Evolutionary conservation across 352 stramenopile species (phyloP).

Genomic region (Elongisporangium undulatum): DNA sequence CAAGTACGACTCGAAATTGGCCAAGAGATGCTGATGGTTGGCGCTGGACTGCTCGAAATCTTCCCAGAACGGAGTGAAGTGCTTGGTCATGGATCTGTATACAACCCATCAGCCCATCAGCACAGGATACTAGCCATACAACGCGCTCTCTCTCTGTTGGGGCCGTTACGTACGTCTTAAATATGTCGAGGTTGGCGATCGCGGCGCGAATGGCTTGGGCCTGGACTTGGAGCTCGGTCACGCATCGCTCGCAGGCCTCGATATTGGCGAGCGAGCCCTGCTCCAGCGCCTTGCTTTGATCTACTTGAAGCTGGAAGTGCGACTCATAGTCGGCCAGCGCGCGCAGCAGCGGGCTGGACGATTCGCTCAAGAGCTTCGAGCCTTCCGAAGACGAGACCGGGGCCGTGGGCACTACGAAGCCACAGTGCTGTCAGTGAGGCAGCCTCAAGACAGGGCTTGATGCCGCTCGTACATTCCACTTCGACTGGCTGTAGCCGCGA

Average conservation of each 20-base stretch:
- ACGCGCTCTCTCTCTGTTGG: too few relatives aligned
- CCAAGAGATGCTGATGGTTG: conserved; percentile 57
- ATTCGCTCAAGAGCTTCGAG: conserved; percentile 70
- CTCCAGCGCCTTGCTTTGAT: conserved; percentile 61
- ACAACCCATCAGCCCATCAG: background rate
- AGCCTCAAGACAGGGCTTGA: background rate
- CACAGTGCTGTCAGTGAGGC: background rate
- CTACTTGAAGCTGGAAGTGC: conserved; percentile 74
- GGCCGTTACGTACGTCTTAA: conserved; percentile 32
- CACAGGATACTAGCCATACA: too few relatives aligned
- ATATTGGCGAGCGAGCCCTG: conserved; percentile 52
- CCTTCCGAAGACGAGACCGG: conserved; percentile 56
- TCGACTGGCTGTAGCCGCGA: conserved; percentile 35
- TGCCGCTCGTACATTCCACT: conserved; percentile 25
- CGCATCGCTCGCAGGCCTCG: conserved; percentile 40
- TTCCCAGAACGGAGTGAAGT: conserved; percentile 76
- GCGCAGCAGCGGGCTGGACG: conserved; percentile 69
- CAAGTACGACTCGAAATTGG: conserved; percentile 70
- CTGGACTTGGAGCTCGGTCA: conserved; percentile 58
- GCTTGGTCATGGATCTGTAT: conserved; percentile 66
- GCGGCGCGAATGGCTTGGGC: conserved; percentile 66
- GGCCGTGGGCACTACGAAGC: conserved; percentile 42
- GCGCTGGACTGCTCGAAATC: conserved; percentile 59
- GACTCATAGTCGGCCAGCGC: conserved; percentile 79
- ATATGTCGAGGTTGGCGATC: conserved; percentile 75